phyloP scores from a whole-genome alignment of 192 early-diverging fungal species.

The Lunasporangiospora selenospora region DNA sequence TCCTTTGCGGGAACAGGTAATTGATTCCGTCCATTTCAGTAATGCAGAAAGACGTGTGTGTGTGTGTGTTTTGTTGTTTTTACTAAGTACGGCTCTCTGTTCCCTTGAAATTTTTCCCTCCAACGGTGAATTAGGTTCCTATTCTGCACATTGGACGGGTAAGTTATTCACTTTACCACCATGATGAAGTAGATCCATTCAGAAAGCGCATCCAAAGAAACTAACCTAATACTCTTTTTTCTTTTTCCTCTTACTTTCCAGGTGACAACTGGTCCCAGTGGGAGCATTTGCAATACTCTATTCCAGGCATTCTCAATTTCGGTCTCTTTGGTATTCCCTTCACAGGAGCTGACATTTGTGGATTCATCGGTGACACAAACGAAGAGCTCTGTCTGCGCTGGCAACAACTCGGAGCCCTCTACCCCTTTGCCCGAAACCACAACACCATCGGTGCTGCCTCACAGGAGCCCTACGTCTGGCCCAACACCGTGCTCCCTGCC shows the following conservation, averaged over 20 bases:
- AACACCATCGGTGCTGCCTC: slow-evolving; percentile 53
- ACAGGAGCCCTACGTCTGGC: slow-evolving; percentile 72
- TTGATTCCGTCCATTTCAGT: neutral
- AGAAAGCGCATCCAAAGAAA: slow-evolving; percentile 7
- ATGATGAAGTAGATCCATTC: neutral
- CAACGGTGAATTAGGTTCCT: slow-evolving; percentile 21
- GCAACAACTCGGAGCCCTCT: slow-evolving; percentile 67
- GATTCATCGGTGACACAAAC: slow-evolving; percentile 63
- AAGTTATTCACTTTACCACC: slow-evolving; percentile 1
- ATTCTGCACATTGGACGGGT: slow-evolving; percentile 56
- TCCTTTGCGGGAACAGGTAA: slow-evolving; percentile 70
- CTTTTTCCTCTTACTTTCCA: neutral
- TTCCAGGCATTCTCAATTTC: slow-evolving; percentile 67
- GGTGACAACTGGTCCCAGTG: slow-evolving; percentile 71
- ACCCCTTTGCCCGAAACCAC: slow-evolving; percentile 71
- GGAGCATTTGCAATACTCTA: slow-evolving; percentile 63
- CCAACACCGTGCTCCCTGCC: slow-evolving; percentile 57
- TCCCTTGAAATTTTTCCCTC: too few relatives aligned
- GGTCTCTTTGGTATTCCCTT: slow-evolving; percentile 76
- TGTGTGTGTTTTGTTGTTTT: slow-evolving; percentile 25
- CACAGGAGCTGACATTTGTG: slow-evolving; percentile 76
- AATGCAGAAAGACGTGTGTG: too few relatives aligned
- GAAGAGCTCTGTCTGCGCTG: slow-evolving; percentile 73
- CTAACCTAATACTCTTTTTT: neutral
- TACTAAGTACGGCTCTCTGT: neutral